Evolutionary conservation across 1,284 basidiomycete species (phyloP), one percentile per base, ranked within the genome.

Genomic region (Malassezia obtusa): DNA sequence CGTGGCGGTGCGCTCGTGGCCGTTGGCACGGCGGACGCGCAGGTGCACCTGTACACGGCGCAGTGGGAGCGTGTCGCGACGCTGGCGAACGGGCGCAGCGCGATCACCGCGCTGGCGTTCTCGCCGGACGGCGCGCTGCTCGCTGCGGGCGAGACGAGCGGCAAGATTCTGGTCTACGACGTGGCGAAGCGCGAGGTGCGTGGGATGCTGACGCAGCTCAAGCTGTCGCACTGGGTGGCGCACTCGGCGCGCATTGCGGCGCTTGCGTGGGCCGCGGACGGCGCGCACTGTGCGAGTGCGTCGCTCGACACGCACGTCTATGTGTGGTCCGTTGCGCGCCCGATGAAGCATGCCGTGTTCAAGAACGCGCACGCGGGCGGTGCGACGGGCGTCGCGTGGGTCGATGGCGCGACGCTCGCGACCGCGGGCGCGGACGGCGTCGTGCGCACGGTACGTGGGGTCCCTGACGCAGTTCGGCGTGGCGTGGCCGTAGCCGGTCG

Each of bases 231-330:
- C 24, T 96, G 92, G 92, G 83, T 87, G 4, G 85, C 85, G 78
- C 92, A 98, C 76, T 81, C 83, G 3, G 87, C 82, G 0, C 83
- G 88, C 19, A 81, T 96, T 55, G 81, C 85, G 62, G 82, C 85
- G 15, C 79, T 96, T 14, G 77, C 81, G 0, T 96, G 86, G 82
- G 84, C 85, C 2, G 72, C 81, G 1, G 83, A 87, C 64, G 83
- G 83, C 3, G 78, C 79, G 63, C 81, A 89, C 64, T 82, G 87
- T 56, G 89, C 84, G 2, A 89, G 88, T 8, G 89, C 84, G 14
- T 88, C 88, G 9, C 79, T 92, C 32, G 92, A 98, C 73, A 92
- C 90, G 25, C 83, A 89, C 66, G 82, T 94, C 8, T 94, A 89
- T 71, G 77, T 96, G 35, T 96, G 89, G 84, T 84, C 84, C 62